These are phyloP conservation scores for Dacryopinax spathularia DNA, from an alignment of 768 basidiomycete species.

Conservation along the genomic window DNA sequence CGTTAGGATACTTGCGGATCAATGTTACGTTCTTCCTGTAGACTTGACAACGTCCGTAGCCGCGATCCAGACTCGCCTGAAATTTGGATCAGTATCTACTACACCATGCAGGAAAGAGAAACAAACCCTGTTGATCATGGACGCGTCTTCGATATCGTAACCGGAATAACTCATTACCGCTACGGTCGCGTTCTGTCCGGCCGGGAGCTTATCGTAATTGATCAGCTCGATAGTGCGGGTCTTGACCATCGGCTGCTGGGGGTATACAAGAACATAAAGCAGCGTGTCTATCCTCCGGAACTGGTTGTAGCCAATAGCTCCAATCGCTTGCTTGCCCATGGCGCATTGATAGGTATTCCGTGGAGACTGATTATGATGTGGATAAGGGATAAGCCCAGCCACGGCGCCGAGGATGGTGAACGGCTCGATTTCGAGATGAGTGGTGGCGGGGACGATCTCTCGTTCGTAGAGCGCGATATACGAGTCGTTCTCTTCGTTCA, in stretches of 20 bases:
- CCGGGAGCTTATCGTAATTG: constrained; percentile 91
- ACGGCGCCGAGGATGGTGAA: constrained; percentile 96
- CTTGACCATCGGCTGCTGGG: constrained; percentile 99
- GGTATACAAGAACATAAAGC: constrained; percentile 93
- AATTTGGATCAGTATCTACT: not conserved
- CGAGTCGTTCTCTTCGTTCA: constrained; percentile 98
- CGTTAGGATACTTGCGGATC: constrained; percentile 91
- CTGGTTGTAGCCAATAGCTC: constrained; percentile 96
- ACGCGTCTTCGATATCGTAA: constrained; percentile 97
- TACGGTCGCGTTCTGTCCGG: constrained; percentile 95
- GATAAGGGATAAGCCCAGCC: constrained; percentile 95
- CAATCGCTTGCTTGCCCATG: constrained; percentile 99
- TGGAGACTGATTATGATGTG: constrained; percentile 98
- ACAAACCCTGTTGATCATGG: constrained; percentile 80
- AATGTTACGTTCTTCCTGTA: constrained; percentile 89
- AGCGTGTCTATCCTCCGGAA: constrained; percentile 95
- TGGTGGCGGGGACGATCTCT: constrained; percentile 66
- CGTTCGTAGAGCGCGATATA: constrained; percentile 89
- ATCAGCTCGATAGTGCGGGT: constrained; percentile 95
- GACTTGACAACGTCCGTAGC: constrained; percentile 95
- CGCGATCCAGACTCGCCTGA: constrained; percentile 88
- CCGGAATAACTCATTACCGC: constrained; percentile 99
- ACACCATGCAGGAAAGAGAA: not conserved
- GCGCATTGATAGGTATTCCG: constrained; percentile 99
- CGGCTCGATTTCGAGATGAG: constrained; percentile 96